phyloP scores from a whole-genome alignment of 352 stramenopile genomes.

The Phytophthora pisi region DNA sequence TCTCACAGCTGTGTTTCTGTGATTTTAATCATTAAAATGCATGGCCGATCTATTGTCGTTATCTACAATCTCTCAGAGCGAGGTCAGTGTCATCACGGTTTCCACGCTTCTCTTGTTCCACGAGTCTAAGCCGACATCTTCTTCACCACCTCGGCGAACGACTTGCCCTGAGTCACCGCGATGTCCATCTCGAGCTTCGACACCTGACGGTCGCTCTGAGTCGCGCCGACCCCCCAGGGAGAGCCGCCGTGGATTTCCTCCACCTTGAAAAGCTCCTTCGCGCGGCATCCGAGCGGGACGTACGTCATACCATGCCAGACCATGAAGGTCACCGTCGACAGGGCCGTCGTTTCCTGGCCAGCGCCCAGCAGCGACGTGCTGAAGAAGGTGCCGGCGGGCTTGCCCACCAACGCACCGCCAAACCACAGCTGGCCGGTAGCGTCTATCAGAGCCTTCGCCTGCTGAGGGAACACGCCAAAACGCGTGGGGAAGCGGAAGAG shows the following conservation, averaged over 20 bases:
- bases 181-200: conserved; percentile 18
- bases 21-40: too few relatives aligned
- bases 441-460: conserved; percentile 20
- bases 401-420: conserved; percentile 12
- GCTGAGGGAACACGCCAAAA: conserved; percentile 14
- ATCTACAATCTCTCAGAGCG: too few relatives aligned
- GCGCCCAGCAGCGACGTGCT: conserved; percentile 16
- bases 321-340: conserved; percentile 17
- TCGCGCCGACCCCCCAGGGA: conserved; percentile 18
- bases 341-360: conserved; percentile 17
- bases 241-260: conserved; percentile 21
- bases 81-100: too few relatives aligned
- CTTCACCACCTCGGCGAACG: conserved; percentile 16
- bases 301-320: conserved; percentile 19
- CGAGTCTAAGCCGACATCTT: conserved; percentile 10
- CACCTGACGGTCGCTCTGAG: conserved; percentile 12
- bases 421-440: conserved; percentile 10
- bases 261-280: conserved; percentile 15
- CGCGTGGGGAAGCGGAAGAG: conserved; percentile 18
- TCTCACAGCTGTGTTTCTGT: too few relatives aligned
- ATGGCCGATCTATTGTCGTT: too few relatives aligned
- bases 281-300: conserved; percentile 19
- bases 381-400: conserved; percentile 14
- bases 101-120: too few relatives aligned
- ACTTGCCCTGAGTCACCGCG: conserved; percentile 12